Evolutionary conservation across 441 rosid genomes (phyloP), one percentile per base, ranked within the genome.

Genomic region (Erysimum pusillum): DNA sequence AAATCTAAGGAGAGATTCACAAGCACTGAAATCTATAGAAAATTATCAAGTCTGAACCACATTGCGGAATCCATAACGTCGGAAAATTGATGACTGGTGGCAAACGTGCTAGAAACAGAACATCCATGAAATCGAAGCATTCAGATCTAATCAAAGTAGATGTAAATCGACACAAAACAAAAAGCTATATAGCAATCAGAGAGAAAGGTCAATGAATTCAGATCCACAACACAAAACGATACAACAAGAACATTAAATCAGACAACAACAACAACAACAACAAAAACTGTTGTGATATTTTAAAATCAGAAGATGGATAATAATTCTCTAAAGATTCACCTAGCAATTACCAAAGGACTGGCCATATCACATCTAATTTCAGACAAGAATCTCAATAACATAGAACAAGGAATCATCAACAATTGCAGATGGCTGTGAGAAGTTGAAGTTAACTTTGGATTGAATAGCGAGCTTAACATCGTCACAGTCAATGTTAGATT

Each of bases 381-480:
- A 57, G 42, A 36, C 32, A 75, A 57, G 59, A 46, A 45, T 34
- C 32, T 56, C 13, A 44, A 12, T n/a, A 53, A 0, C 64, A 11
- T 5, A 8, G 41, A 53, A 3, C 1, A 54, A 64, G 56, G 34
- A 64, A 54, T 42, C 17, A 12, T 14, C 25, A 22, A 22, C 25
- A 22, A 22, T 22, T 22, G 41, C 17, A 41, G 98, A 97, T 32
- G 98, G 98, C 57, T 95, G 97, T 2, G 97, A 90, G 85, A 93
- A 89, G 87, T 92, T 89, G 83, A 87, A 90, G 73, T 90, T 93
- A 56, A 89, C 92, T 87, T 89, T 91, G 0, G 99, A 91, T 48
- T 89, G 98, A 78, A 89, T 87, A 7, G 99, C 96, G 11, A 93
- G 97, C 83, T 91, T 93, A 58, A 92, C 88, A 80, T 93, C 98